A percentile compares a stretch with the other conserved stretches of the same genome.
Evolutionary conservation across 441 rosid genomes (phyloP).

Genomic region (Erodium chrysanthum): DNA sequence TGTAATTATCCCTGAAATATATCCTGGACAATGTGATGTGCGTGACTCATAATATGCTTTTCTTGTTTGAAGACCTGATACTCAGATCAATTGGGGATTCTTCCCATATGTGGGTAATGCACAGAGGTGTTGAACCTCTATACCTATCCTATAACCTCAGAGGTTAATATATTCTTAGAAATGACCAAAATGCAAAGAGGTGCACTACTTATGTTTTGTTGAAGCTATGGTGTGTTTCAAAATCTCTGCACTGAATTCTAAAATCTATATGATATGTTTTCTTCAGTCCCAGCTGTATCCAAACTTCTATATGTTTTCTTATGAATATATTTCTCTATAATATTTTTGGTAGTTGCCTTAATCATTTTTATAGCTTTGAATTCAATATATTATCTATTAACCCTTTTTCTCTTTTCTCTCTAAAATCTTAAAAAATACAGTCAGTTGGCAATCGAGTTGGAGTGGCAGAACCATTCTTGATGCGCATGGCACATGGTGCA

Average conservation of each 20-base stretch:
- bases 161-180: background rate
- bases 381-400: background rate
- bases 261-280: background rate
- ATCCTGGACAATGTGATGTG: background rate
- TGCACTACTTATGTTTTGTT: background rate
- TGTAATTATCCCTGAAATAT: too few species aligned
- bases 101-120: background rate
- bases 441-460: constrained; percentile 96
- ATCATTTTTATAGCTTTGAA: background rate
- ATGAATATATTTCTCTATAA: background rate
- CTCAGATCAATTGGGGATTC: background rate
- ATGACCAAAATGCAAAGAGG: background rate
- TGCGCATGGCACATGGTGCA: constrained; percentile 99
- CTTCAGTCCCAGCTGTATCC: background rate
- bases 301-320: background rate
- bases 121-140: background rate
- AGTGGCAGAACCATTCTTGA: constrained; percentile 86
- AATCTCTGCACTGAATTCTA: background rate
- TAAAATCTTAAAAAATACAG: constrained; percentile 37
- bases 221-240: constrained; percentile 1
- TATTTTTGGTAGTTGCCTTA: background rate
- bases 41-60: background rate
- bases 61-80: background rate
- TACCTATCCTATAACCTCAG: background rate
- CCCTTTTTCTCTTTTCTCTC: constrained; percentile 11